Percentiles rank a stretch among this genome's conserved stretches.
phyloP scores from a whole-genome alignment of 2,329 filamentous ascomycete genomes.

The Nannizziopsis barbatae region DNA sequence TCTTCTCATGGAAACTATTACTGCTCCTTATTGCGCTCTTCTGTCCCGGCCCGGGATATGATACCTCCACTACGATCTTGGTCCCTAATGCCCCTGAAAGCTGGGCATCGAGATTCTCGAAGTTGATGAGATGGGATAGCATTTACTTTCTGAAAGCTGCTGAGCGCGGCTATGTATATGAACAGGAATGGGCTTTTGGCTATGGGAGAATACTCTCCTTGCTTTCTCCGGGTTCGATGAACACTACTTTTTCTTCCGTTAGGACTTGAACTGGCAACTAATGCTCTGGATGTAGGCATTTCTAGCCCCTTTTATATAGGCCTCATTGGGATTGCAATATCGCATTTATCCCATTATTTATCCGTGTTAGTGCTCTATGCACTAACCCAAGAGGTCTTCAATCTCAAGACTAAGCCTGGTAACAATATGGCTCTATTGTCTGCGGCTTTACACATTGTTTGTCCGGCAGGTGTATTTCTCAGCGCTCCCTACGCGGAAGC shows the following conservation, averaged over 20 bases:
- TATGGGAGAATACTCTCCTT: slow-evolving; percentile 41
- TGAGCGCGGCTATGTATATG: slow-evolving; percentile 45
- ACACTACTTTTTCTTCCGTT: neutral
- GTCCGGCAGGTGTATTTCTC: slow-evolving; percentile 80
- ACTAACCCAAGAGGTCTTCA: slow-evolving; percentile 49
- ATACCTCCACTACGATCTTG: slow-evolving; percentile 49
- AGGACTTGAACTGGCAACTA: too few species aligned
- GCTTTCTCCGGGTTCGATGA: slow-evolving; percentile 26
- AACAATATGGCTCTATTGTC: slow-evolving; percentile 44
- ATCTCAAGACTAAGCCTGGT: slow-evolving; percentile 20
- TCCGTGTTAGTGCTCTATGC: slow-evolving; percentile 62
- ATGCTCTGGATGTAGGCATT: too few species aligned
- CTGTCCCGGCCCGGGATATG: slow-evolving; percentile 50
- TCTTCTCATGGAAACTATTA: slow-evolving; percentile 46
- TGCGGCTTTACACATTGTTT: slow-evolving; percentile 66
- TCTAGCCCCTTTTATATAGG: slow-evolving; percentile 14
- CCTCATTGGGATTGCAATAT: slow-evolving; percentile 53
- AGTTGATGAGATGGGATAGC: slow-evolving; percentile 51
- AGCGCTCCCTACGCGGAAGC: slow-evolving; percentile 78
- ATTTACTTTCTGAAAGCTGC: slow-evolving; percentile 49
- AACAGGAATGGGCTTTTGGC: slow-evolving; percentile 59
- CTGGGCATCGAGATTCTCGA: slow-evolving; percentile 17
- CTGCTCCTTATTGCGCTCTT: slow-evolving; percentile 40
- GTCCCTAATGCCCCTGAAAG: neutral
- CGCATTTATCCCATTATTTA: slow-evolving; percentile 63